Conservation (phyloP, 2,329 filamentous ascomycete species). For the Drechslerella dactyloides region DNA sequence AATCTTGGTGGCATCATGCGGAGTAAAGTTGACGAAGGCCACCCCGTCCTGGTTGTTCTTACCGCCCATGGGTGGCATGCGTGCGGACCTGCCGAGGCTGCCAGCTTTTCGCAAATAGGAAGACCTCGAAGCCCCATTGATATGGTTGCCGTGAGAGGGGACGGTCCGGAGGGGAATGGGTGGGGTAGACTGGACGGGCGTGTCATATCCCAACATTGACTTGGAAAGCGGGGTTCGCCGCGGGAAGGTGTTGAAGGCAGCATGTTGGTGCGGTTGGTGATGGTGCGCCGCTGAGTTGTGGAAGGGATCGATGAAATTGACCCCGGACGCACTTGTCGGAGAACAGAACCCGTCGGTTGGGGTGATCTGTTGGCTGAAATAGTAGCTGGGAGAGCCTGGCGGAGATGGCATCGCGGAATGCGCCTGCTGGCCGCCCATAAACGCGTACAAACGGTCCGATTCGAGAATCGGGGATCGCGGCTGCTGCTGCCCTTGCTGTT, state of each 20-base stretch:
- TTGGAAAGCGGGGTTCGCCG: constrained; percentile 39
- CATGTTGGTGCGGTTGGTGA: constrained; percentile 32
- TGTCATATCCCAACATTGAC: constrained; percentile 46
- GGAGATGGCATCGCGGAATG: constrained; percentile 49
- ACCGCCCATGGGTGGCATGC: constrained; percentile 44
- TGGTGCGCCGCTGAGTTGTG: constrained; percentile 49
- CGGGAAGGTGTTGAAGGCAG: constrained; percentile 50
- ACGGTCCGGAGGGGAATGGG: constrained; percentile 48
- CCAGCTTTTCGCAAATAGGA: constrained; percentile 44
- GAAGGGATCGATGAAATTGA: constrained; percentile 48
- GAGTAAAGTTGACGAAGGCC: constrained; percentile 91
- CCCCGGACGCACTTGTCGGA: constrained; percentile 29
- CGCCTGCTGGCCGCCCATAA: constrained; percentile 36
- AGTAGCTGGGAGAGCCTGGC: constrained; percentile 46
- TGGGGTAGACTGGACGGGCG: constrained; percentile 35
- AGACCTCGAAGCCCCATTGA: constrained; percentile 40
- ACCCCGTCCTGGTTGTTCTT: constrained; percentile 56
- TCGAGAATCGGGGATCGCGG: constrained; percentile 45
- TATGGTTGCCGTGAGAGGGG: constrained; percentile 35
- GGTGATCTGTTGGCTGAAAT: constrained; percentile 32
- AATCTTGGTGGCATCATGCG: constrained; percentile 76
- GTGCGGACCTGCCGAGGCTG: constrained; percentile 51
- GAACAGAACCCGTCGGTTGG: constrained; percentile 36
- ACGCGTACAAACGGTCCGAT: constrained; percentile 32
- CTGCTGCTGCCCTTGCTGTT: constrained; percentile 36